phyloP scores from a whole-genome alignment of 306 rosid species.

The Dicorynia guianensis region DNA sequence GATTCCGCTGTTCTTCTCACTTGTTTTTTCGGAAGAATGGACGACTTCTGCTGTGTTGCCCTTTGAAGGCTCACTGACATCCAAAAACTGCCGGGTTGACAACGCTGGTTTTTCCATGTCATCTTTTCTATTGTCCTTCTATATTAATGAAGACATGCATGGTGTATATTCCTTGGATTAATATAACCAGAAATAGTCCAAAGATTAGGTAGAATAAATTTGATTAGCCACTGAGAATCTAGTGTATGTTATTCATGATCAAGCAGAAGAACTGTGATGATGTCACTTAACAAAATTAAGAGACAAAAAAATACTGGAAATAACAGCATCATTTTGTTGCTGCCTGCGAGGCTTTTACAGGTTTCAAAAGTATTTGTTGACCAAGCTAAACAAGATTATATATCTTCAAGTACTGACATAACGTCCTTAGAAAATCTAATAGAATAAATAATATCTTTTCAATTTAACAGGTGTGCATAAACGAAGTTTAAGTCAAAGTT shows the following conservation, averaged over 20 bases:
- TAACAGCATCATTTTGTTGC: not conserved
- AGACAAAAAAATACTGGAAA: not conserved
- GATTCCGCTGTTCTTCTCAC: constrained; percentile 1
- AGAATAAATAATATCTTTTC: not conserved
- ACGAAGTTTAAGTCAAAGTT: constrained; percentile 44
- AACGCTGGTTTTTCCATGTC: constrained; percentile 31
- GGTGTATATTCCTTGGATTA: not conserved
- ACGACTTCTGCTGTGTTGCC: constrained; percentile 34
- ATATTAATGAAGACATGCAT: constrained; percentile 9
- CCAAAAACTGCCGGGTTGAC: constrained; percentile 40
- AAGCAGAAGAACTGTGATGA: not conserved
- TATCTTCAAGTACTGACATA: not conserved
- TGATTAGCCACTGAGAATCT: not conserved
- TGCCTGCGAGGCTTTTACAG: not conserved
- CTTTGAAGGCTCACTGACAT: constrained; percentile 43
- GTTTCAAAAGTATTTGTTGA: not conserved
- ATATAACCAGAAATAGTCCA: not conserved
- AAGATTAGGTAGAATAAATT: not conserved
- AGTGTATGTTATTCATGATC: not conserved
- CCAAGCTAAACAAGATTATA: constrained; percentile 1
- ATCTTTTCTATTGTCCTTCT: constrained; percentile 25
- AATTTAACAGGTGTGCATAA: not conserved
- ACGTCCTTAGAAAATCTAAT: not conserved
- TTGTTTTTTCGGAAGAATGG: not conserved
- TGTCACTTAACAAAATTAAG: not conserved